These are phyloP conservation scores for Halophytophthora batemanensis DNA, from an alignment of 352 stramenopile species.

Conservation along the genomic window DNA sequence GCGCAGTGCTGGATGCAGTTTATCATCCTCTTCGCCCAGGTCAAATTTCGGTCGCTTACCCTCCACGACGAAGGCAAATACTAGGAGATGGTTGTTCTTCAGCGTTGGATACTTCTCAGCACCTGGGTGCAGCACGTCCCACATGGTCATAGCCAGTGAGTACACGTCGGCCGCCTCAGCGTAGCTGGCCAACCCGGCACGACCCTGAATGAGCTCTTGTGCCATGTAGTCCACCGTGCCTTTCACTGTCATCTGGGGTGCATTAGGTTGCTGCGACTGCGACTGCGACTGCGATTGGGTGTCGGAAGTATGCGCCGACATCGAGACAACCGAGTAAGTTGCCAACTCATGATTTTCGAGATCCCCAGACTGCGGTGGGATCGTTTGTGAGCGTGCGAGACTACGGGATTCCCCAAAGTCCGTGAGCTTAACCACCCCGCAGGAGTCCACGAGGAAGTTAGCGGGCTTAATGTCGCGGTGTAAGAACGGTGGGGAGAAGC, in stretches of 20 bases:
- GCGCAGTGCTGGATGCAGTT: slow-evolving; percentile 31
- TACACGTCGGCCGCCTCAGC: slow-evolving; percentile 72
- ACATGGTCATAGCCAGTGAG: slow-evolving; percentile 72
- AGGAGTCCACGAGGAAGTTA: slow-evolving; percentile 75
- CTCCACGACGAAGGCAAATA: slow-evolving; percentile 44
- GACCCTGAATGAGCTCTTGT: slow-evolving; percentile 75
- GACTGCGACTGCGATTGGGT: slow-evolving; percentile 7
- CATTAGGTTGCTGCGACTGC: slow-evolving; percentile 5
- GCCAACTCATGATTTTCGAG: neutral
- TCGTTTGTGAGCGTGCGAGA: slow-evolving; percentile 16
- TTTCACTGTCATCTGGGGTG: slow-evolving; percentile 52
- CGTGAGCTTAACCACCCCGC: slow-evolving; percentile 67
- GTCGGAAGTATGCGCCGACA: neutral
- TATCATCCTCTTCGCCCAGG: neutral
- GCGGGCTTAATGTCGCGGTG: slow-evolving; percentile 71
- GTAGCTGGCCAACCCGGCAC: slow-evolving; percentile 45
- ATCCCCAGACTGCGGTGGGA: neutral
- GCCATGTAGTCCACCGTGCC: slow-evolving; percentile 82
- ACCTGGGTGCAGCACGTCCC: slow-evolving; percentile 62
- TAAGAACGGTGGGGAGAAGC: slow-evolving; percentile 66
- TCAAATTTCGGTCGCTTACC: slow-evolving; percentile 33
- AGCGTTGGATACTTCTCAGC: slow-evolving; percentile 44
- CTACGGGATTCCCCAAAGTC: slow-evolving; percentile 73
- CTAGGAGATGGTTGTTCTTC: slow-evolving; percentile 47
- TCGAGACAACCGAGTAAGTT: slow-evolving; percentile 9